Base-by-base conservation (phyloP, 805 yeast species). In the Candida boidinii region DNA sequence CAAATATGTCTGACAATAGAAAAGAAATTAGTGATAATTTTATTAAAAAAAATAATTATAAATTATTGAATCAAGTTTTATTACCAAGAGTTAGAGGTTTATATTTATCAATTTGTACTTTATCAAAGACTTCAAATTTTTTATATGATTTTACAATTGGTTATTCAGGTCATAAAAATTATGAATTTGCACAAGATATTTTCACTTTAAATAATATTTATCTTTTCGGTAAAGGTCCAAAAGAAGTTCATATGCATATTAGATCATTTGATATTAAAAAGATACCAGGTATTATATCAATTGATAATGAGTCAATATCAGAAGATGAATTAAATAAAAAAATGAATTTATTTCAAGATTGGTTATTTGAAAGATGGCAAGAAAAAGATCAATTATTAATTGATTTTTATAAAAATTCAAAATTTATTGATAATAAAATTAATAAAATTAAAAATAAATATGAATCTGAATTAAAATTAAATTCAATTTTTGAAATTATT, bases 81-180 rank as follows among this genome's bases (percentile, higher is more conserved):
- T 56, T 87, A n/a, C 98, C 98, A 12, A 72, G 94, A 35, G 66
- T 71, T 0, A 75, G 90, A 22, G 98, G 98, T 0, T 62, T 92
- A 19, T 74, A 81, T 46, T 72, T 75, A 37, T 66, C 79, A 7
- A 64, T 88, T 37, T 60, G 69, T 31, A 68, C 71, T 36, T 65
- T 90, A 39, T 55, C 66, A 15, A 53, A 62, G 8, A 60, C 79
- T 5, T 66, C 74, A 11, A 68, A 70, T 23, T 68, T 64, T 5
- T 69, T 92, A 0, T 84, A 86, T 49, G 96, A 92, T 56, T 57
- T 84, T 23, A 85, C 98, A 0, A 67, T 85, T 26, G 96, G 79
- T 1, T 92, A 87, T 55, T 66, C 79, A 5, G 95, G 87, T 10
- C 75, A 84, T 29, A 57, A 52, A 25, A 56, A 71, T 2, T 64